Evolutionary conservation across 1,139 yeast species (phyloP).

Genomic region (Pichia sp.): DNA sequence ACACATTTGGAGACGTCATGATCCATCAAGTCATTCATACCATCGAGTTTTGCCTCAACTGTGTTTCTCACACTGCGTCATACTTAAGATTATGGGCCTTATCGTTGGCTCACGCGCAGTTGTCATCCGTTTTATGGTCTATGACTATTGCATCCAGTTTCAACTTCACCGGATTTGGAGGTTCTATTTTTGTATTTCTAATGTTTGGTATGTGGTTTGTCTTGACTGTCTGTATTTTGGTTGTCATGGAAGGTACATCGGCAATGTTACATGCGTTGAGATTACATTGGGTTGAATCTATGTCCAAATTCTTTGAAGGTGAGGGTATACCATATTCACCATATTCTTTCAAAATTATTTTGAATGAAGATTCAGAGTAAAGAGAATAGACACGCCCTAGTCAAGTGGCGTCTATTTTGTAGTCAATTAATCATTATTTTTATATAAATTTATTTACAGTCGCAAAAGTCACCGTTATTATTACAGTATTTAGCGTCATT

Average conservation of each 20-base stretch:
- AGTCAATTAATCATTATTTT: too few relatives aligned
- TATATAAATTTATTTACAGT: too few relatives aligned
- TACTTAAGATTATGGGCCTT: slow-evolving; percentile 74
- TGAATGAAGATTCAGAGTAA: slow-evolving; percentile 5
- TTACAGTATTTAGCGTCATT: not conserved
- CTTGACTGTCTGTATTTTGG: slow-evolving; percentile 64
- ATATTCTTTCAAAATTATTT: slow-evolving; percentile 37
- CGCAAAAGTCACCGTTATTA: not conserved
- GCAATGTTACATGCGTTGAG: slow-evolving; percentile 82
- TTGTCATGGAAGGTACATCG: slow-evolving; percentile 79
- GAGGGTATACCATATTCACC: slow-evolving; percentile 70
- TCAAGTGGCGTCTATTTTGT: not conserved
- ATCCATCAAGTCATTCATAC: slow-evolving; percentile 77
- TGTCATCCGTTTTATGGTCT: slow-evolving; percentile 67
- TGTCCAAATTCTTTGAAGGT: slow-evolving; percentile 81
- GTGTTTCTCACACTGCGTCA: slow-evolving; percentile 76
- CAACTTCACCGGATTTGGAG: slow-evolving; percentile 36
- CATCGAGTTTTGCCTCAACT: slow-evolving; percentile 68
- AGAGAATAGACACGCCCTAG: too few relatives aligned
- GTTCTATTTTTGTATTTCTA: slow-evolving; percentile 45
- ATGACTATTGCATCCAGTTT: slow-evolving; percentile 61
- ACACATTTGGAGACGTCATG: slow-evolving; percentile 65
- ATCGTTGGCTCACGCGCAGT: slow-evolving; percentile 71
- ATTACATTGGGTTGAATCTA: slow-evolving; percentile 82
- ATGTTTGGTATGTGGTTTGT: slow-evolving; percentile 76